phyloP scores from a whole-genome alignment of 1,284 basidiomycete species.

The Malassezia yamatoensis region DNA sequence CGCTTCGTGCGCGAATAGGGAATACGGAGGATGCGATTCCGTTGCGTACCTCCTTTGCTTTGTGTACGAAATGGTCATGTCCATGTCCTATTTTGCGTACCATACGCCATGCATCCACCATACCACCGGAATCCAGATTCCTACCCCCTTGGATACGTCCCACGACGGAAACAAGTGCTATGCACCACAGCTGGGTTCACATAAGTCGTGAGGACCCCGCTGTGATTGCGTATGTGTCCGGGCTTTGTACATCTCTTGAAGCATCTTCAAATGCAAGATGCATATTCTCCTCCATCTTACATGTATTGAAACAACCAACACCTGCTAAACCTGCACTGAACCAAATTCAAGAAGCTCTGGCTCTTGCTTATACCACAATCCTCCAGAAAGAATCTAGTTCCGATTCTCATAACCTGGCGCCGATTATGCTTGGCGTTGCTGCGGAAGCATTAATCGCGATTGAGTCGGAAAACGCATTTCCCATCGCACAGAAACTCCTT shows the following conservation, averaged over 20 bases:
- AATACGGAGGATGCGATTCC: too few species aligned
- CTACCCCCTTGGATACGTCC: neutral
- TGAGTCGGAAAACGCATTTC: neutral
- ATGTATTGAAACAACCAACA: neutral
- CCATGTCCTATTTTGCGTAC: too few species aligned
- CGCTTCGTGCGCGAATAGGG: too few species aligned
- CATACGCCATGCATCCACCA: neutral
- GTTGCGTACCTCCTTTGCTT: too few species aligned
- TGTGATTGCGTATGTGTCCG: neutral
- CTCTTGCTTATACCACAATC: constrained; percentile 11
- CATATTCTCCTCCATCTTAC: neutral
- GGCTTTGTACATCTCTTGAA: neutral
- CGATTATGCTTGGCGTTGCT: constrained; percentile 4
- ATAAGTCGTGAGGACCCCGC: neutral
- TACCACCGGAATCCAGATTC: neutral
- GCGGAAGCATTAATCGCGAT: constrained; percentile 10
- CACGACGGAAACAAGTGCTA: neutral
- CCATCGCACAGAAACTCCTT: constrained; percentile 13
- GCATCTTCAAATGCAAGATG: neutral
- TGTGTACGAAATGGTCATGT: too few species aligned
- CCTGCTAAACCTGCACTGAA: neutral
- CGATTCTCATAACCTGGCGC: neutral
- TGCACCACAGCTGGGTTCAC: neutral
- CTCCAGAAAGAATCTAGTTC: neutral
- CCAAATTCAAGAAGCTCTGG: constrained; percentile 3